Conservation (phyloP, 2,329 filamentous ascomycete genomes). For the Delphinella strobiligena region DNA sequence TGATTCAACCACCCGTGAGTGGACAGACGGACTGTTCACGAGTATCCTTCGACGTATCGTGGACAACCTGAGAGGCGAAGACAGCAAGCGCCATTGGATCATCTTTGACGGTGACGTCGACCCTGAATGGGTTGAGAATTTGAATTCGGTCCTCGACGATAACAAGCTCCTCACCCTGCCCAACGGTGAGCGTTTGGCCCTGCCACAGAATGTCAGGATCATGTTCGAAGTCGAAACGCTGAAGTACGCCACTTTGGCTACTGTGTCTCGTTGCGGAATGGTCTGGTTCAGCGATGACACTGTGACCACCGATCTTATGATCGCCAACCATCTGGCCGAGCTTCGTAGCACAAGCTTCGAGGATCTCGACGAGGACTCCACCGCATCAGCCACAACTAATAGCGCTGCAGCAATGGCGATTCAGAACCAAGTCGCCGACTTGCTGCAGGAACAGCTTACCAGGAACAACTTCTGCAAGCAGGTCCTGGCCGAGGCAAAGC, state of each 20-base stretch:
- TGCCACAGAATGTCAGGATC: slow-evolving; percentile 90
- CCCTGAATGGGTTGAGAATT: slow-evolving; percentile 98
- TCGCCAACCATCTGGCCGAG: slow-evolving; percentile 77
- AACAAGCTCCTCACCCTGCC: slow-evolving; percentile 96
- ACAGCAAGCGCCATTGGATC: slow-evolving; percentile 96
- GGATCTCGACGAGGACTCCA: slow-evolving; percentile 86
- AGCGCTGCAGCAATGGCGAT: slow-evolving; percentile 57
- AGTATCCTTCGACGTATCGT: slow-evolving; percentile 97
- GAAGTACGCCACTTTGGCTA: slow-evolving; percentile 93
- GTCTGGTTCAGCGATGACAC: slow-evolving; percentile 99
- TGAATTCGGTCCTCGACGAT: slow-evolving; percentile 98
- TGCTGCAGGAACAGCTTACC: slow-evolving; percentile 63
- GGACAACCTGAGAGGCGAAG: slow-evolving; percentile 94
- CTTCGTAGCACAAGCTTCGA: slow-evolving; percentile 79
- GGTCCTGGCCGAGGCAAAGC: slow-evolving; percentile 61
- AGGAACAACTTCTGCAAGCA: slow-evolving; percentile 71
- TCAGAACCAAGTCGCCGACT: slow-evolving; percentile 67
- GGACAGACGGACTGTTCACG: slow-evolving; percentile 97
- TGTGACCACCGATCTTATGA: slow-evolving; percentile 85
- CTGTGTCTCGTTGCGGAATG: slow-evolving; percentile 99
- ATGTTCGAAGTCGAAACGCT: slow-evolving; percentile 99
- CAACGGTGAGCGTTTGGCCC: slow-evolving; percentile 92
- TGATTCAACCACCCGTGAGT: slow-evolving; percentile 93
- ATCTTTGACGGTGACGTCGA: slow-evolving; percentile 99
- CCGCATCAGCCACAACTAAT: slow-evolving; percentile 51